These are phyloP conservation scores for Penicillium diatomitis DNA, from an alignment of 495 filamentous ascomycete genomes.

Conservation along the genomic window DNA sequence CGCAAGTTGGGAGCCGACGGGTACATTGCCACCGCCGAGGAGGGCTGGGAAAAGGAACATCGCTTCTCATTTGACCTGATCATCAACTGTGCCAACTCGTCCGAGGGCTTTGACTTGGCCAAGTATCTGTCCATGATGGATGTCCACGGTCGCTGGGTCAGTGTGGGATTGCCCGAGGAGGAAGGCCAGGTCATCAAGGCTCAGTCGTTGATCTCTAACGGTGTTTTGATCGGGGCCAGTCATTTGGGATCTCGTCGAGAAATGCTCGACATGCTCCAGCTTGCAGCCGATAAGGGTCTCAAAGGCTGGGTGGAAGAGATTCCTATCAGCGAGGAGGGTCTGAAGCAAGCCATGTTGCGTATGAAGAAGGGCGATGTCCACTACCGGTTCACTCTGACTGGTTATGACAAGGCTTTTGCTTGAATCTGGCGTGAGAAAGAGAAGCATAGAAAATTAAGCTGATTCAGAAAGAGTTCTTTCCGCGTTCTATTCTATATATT, in stretches of 20 bases:
- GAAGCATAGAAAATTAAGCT: too few species aligned
- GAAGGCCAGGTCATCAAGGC: conserved; percentile 66
- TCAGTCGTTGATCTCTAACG: conserved; percentile 67
- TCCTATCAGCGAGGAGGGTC: conserved; percentile 57
- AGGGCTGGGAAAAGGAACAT: conserved; percentile 50
- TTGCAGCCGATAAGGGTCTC: conserved; percentile 73
- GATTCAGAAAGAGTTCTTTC: too few species aligned
- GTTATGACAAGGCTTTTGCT: conserved; percentile 56
- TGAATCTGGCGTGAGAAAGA: conserved; percentile 1
- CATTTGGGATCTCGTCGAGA: conserved; percentile 76
- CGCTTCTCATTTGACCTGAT: conserved; percentile 63
- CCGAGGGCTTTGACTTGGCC: conserved; percentile 55
- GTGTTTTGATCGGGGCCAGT: conserved; percentile 69
- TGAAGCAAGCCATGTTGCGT: conserved; percentile 55
- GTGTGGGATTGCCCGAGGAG: conserved; percentile 75
- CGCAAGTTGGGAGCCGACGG: conserved; percentile 61
- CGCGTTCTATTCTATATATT: too few species aligned
- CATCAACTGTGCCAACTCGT: conserved; percentile 63
- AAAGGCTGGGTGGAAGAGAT: conserved; percentile 76
- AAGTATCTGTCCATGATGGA: conserved; percentile 73
- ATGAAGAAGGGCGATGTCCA: conserved; percentile 64
- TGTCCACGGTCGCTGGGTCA: conserved; percentile 75
- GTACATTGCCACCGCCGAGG: conserved; percentile 57
- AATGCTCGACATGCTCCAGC: conserved; percentile 72
- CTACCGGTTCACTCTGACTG: conserved; percentile 57